Conservation (phyloP, 2,329 filamentous ascomycete species). For the Endoconidiophora polonica region DNA sequence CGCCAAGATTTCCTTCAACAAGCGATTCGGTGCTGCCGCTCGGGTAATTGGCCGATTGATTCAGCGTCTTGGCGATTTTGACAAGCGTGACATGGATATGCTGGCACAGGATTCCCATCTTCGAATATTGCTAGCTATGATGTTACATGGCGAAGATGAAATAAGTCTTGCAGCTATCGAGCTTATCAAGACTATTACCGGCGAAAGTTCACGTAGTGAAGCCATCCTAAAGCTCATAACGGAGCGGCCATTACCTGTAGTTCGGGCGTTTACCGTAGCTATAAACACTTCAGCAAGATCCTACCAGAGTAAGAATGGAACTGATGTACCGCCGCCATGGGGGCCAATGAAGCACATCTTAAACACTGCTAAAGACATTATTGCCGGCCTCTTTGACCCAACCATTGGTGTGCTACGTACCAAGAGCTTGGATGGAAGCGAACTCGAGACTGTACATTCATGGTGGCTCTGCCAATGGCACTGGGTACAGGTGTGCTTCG, state of each 20-base stretch:
- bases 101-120: conserved; percentile 53
- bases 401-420: conserved; percentile 37
- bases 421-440: conserved; percentile 39
- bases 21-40: conserved; percentile 40
- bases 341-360: conserved; percentile 40
- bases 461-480: conserved; percentile 83
- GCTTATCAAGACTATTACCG: conserved; percentile 67
- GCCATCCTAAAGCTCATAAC: conserved; percentile 31
- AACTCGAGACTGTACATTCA: conserved; percentile 48
- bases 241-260: conserved; percentile 19
- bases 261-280: conserved; percentile 27
- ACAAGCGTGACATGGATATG: conserved; percentile 46
- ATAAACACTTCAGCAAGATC: conserved; percentile 20
- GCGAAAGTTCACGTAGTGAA: conserved; percentile 38
- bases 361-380: conserved; percentile 39
- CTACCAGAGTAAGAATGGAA: conserved; percentile 10
- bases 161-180: conserved; percentile 69
- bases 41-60: conserved; percentile 55
- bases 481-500: conserved; percentile 63
- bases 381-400: conserved; percentile 39
- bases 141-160: conserved; percentile 65
- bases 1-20: conserved; percentile 57
- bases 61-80: conserved; percentile 63
- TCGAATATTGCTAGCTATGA: conserved; percentile 57
- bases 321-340: conserved; percentile 26